Conservation (phyloP, 139 green algal genomes). For the Chlorella ohadii region DNA sequence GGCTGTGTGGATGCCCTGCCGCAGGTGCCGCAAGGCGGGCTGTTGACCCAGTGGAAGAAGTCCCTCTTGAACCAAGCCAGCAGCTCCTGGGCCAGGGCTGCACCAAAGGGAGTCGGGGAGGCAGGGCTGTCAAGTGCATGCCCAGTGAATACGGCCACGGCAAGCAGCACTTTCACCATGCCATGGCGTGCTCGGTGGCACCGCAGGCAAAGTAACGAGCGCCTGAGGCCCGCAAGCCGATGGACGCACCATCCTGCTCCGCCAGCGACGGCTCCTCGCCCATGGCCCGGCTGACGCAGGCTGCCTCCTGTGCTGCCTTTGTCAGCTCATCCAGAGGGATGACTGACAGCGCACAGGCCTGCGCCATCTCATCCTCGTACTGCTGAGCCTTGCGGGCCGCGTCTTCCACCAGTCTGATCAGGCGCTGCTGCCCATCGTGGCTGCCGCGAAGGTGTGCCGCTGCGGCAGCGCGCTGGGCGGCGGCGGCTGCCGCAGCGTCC, state of each 20-base stretch:
- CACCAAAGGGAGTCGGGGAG: too few relatives aligned
- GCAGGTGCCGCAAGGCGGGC: constrained; percentile 57
- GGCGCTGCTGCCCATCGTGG: neutral
- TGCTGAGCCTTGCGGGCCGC: constrained; percentile 33
- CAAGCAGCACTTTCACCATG: too few relatives aligned
- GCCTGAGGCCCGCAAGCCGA: too few relatives aligned
- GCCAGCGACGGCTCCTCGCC: constrained; percentile 44
- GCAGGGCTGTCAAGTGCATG: neutral
- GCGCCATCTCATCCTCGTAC: constrained; percentile 57
- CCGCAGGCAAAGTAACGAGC: too few relatives aligned
- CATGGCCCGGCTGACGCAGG: constrained; percentile 36
- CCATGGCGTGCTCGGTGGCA: too few relatives aligned
- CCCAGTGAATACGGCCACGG: too few relatives aligned
- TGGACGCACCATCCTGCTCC: constrained; percentile 34
- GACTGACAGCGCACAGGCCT: constrained; percentile 56
- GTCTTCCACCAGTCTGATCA: neutral
- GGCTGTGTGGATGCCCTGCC: constrained; percentile 35
- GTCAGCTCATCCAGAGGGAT: constrained; percentile 60
- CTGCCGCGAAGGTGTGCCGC: neutral
- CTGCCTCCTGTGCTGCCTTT: constrained; percentile 36
- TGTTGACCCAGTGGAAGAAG: constrained; percentile 82
- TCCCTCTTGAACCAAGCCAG: constrained; percentile 79
- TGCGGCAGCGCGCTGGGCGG: neutral
- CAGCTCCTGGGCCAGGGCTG: constrained; percentile 56
- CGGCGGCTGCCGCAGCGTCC: neutral